These are phyloP conservation scores for Dactylellina drechsleri DNA, from an alignment of 2,329 filamentous ascomycete species.

Conservation along the genomic window DNA sequence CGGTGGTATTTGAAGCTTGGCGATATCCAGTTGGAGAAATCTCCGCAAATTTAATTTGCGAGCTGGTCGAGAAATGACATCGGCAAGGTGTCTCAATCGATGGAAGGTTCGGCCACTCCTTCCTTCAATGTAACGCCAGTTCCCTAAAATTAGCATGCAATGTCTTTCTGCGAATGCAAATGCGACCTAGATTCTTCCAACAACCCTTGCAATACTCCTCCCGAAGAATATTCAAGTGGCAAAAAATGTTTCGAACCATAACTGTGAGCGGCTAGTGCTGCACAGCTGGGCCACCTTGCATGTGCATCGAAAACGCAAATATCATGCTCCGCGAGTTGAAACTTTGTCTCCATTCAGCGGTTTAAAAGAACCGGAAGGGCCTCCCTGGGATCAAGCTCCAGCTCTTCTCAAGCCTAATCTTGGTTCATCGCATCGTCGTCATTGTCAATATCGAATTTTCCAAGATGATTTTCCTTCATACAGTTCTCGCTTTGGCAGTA, in stretches of 20 bases:
- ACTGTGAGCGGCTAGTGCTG: not conserved
- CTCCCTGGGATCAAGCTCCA: not conserved
- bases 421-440: not conserved
- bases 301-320: not conserved
- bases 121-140: constrained; percentile 43
- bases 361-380: not conserved
- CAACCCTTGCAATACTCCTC: constrained; percentile 19
- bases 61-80: constrained; percentile 2
- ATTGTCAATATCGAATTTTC: not conserved
- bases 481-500: constrained; percentile 17
- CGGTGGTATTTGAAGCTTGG: constrained; percentile 1
- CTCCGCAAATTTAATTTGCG: constrained; percentile 26
- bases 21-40: not conserved
- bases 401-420: not conserved
- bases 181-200: constrained; percentile 35
- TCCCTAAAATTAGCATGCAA: constrained; percentile 41
- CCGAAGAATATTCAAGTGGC: constrained; percentile 18
- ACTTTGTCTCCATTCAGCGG: not conserved
- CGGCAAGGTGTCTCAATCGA: constrained; percentile 15
- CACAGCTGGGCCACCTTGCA: not conserved
- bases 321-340: not conserved
- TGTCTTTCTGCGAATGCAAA: constrained; percentile 13
- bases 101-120: constrained; percentile 12
- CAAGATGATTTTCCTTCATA: constrained; percentile 22
- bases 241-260: constrained; percentile 6